A percentile compares a stretch with the other conserved stretches of the same genome.
Evolutionary conservation across 2,329 filamentous ascomycete genomes (phyloP).

Genomic region (Gnomoniopsis sp.): DNA sequence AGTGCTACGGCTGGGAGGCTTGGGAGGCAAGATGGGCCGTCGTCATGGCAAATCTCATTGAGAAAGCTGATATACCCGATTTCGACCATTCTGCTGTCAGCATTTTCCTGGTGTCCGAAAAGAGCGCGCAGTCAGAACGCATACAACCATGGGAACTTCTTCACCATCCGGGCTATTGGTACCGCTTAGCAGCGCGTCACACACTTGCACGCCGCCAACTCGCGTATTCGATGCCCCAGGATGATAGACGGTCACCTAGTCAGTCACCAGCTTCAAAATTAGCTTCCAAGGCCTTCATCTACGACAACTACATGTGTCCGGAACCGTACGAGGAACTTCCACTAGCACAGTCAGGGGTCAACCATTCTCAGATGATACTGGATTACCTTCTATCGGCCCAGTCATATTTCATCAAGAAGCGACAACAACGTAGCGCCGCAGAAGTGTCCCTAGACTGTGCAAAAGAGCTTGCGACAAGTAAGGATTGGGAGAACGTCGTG

Average conservation of each 20-base stretch:
- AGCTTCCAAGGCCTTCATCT: constrained; percentile 51
- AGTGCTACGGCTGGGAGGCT: constrained; percentile 89
- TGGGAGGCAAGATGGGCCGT: constrained; percentile 78
- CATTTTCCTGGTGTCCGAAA: constrained; percentile 56
- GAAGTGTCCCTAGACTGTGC: constrained; percentile 57
- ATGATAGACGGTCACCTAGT: constrained; percentile 52
- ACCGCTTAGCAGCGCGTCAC: constrained; percentile 57
- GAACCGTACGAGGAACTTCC: constrained; percentile 60
- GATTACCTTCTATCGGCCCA: constrained; percentile 49
- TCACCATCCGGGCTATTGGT: constrained; percentile 67
- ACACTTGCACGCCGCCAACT: constrained; percentile 48
- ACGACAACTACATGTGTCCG: constrained; percentile 66
- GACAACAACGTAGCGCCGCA: constrained; percentile 50
- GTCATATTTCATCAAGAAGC: constrained; percentile 50
- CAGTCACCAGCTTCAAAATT: constrained; percentile 42
- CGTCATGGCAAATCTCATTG: constrained; percentile 59
- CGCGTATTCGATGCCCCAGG: constrained; percentile 56
- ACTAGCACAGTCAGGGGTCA: constrained; percentile 44
- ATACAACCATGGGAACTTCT: constrained; percentile 61
- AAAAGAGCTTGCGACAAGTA: constrained; percentile 48
- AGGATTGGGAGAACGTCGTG: constrained; percentile 52
- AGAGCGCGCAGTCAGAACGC: constrained; percentile 53
- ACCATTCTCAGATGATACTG: constrained; percentile 55
- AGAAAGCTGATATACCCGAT: constrained; percentile 49
- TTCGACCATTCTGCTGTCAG: constrained; percentile 40